Evolutionary conservation across 1,284 basidiomycete genomes (phyloP).

Genomic region (Uromyces viciae-fabae): DNA sequence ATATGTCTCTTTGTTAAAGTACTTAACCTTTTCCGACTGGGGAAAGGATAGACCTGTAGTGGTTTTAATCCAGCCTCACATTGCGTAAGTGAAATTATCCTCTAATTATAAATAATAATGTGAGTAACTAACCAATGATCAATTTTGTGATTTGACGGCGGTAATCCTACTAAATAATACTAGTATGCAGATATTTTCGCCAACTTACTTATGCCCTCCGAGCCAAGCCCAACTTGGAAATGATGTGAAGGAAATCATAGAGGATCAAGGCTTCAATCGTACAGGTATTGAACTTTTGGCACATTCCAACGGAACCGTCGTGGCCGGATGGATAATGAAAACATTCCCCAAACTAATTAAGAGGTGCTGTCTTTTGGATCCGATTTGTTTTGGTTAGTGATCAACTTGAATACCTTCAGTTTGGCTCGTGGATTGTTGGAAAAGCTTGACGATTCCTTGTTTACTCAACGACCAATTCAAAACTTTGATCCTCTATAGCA

Average conservation of each 20-base stretch:
- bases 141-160: not conserved
- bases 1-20: slow-evolving; percentile 17
- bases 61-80: slow-evolving; percentile 31
- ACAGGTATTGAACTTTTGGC: slow-evolving; percentile 36
- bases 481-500: not conserved
- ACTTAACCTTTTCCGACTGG: slow-evolving; percentile 22
- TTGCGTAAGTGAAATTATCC: slow-evolving; percentile 20
- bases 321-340: slow-evolving; percentile 40
- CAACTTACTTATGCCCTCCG: slow-evolving; percentile 10
- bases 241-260: slow-evolving; percentile 2
- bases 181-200: slow-evolving; percentile 41
- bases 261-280: slow-evolving; percentile 6
- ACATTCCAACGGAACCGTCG: slow-evolving; percentile 32
- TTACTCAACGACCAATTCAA: not conserved
- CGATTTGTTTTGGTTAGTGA: slow-evolving; percentile 51
- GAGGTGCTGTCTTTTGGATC: slow-evolving; percentile 42
- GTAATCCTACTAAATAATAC: not conserved
- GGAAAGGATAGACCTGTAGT: slow-evolving; percentile 29
- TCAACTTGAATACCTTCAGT: not conserved
- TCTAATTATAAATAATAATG: not conserved
- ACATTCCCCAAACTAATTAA: slow-evolving; percentile 36
- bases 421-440: too few relatives aligned
- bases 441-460: not conserved
- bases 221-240: slow-evolving; percentile 12
- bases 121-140: not conserved